These are phyloP conservation scores for Ogataea methylovora DNA, from an alignment of 805 yeast species.

Conservation along the genomic window DNA sequence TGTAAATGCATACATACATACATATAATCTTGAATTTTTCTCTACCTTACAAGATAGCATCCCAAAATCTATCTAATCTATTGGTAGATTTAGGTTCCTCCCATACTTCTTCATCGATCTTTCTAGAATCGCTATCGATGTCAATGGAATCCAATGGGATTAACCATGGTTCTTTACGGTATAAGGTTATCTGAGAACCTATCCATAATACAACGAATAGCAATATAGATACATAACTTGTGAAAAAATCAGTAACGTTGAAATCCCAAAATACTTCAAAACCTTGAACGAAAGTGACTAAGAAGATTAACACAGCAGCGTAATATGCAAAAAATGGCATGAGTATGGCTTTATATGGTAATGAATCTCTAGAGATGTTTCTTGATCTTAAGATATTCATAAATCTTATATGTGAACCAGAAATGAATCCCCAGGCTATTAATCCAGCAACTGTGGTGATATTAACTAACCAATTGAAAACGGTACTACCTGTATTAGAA, in stretches of 20 bases:
- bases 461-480: conserved; percentile 66
- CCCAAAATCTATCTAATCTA: conserved; percentile 5
- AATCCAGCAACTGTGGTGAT: conserved; percentile 75
- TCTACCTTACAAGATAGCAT: not conserved
- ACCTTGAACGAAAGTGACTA: conserved; percentile 68
- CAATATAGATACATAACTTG: conserved; percentile 64
- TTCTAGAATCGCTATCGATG: conserved; percentile 8
- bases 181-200: conserved; percentile 39
- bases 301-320: conserved; percentile 42
- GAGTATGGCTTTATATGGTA: conserved; percentile 68
- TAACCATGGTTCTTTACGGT: conserved; percentile 39
- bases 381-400: conserved; percentile 56
- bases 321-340: conserved; percentile 68
- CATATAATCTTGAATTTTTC: too few relatives aligned
- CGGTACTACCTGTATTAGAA: conserved; percentile 45
- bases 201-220: conserved; percentile 50
- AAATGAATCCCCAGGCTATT: conserved; percentile 64
- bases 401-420: conserved; percentile 60
- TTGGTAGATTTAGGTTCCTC: not conserved
- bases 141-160: conserved; percentile 55
- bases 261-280: conserved; percentile 43
- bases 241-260: conserved; percentile 51
- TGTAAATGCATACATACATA: too few relatives aligned
- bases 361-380: conserved; percentile 56
- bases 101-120: conserved; percentile 7